Percentiles rank a stretch among this genome's conserved stretches.
These are phyloP conservation scores for Ceratobasidium sp. DNA, from an alignment of 1,284 basidiomycete genomes.

Conservation along the genomic window DNA sequence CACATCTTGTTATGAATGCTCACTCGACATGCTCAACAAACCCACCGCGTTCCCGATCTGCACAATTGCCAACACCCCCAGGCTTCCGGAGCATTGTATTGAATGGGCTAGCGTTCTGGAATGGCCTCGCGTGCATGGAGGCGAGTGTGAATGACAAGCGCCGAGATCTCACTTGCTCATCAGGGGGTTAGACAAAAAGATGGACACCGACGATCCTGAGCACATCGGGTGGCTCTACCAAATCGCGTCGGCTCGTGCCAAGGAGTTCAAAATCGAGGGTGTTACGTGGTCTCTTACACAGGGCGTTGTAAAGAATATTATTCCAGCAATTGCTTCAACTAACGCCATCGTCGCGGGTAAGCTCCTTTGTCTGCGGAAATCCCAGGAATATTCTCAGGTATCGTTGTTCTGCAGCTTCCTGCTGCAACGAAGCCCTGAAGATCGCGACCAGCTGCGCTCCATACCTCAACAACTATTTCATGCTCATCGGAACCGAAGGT, in stretches of 20 bases:
- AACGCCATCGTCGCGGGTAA: slow-evolving; percentile 94
- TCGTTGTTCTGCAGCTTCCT: slow-evolving; percentile 69
- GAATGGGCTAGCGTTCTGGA: slow-evolving; percentile 99
- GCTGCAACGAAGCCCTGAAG: slow-evolving; percentile 99
- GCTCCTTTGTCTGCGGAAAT: slow-evolving; percentile 41
- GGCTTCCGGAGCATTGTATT: slow-evolving; percentile 98
- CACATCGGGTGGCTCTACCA: slow-evolving; percentile 95
- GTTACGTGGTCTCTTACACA: slow-evolving; percentile 98
- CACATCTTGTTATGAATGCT: slow-evolving; percentile 98
- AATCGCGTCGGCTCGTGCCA: slow-evolving; percentile 79
- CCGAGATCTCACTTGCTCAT: not conserved
- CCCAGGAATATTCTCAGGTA: not conserved
- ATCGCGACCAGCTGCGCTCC: slow-evolving; percentile 95
- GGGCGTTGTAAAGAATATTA: slow-evolving; percentile 99
- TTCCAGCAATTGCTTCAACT: slow-evolving; percentile 96
- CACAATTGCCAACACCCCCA: slow-evolving; percentile 98
- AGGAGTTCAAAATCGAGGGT: slow-evolving; percentile 94
- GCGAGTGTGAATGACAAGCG: slow-evolving; percentile 53
- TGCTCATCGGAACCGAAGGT: slow-evolving; percentile 94
- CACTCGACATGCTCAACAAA: slow-evolving; percentile 97
- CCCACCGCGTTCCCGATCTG: slow-evolving; percentile 99
- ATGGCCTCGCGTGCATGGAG: slow-evolving; percentile 92
- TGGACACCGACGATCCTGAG: slow-evolving; percentile 96
- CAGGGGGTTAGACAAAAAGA: slow-evolving; percentile 77
- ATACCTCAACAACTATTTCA: slow-evolving; percentile 98